A percentile compares a stretch with the other conserved stretches of the same genome.
phyloP scores from a whole-genome alignment of 2,329 filamentous ascomycete genomes.

The Aureobasidium sp. region DNA sequence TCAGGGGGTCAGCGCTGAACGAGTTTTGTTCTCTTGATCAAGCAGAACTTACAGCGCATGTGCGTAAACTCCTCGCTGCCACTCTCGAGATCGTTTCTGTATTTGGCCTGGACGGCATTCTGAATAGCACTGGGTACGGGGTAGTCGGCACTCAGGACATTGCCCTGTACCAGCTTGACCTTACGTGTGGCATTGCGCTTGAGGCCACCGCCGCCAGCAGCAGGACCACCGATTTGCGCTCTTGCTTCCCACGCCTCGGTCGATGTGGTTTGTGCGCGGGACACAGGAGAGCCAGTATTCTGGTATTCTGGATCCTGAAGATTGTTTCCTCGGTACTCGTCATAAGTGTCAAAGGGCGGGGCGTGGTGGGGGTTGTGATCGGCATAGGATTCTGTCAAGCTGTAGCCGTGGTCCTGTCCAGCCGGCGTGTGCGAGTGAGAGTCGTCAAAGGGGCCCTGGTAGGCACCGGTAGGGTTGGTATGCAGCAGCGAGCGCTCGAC shows the following conservation, averaged over 20 bases:
- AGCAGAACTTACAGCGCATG: constrained; percentile 63
- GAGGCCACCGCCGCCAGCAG: constrained; percentile 57
- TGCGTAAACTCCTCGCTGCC: constrained; percentile 96
- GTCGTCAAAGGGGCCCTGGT: constrained; percentile 41
- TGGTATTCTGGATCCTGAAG: constrained; percentile 45
- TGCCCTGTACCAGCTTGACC: constrained; percentile 95
- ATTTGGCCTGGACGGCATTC: constrained; percentile 90
- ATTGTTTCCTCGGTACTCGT: constrained; percentile 32
- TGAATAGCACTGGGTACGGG: constrained; percentile 95
- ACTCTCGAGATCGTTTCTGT: constrained; percentile 77
- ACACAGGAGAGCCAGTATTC: constrained; percentile 49
- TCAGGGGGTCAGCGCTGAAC: neutral
- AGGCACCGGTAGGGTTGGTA: constrained; percentile 35
- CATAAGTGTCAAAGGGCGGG: constrained; percentile 25
- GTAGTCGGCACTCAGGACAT: constrained; percentile 93
- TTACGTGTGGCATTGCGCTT: constrained; percentile 94
- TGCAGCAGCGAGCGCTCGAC: constrained; percentile 41
- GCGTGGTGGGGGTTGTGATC: constrained; percentile 27
- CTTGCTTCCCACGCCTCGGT: constrained; percentile 70
- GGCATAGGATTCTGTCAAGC: constrained; percentile 41
- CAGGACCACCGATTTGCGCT: constrained; percentile 49
- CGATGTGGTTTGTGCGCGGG: constrained; percentile 58
- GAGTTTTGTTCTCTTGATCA: neutral
- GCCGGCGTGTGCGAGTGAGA: constrained; percentile 27
- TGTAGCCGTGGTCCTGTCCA: constrained; percentile 34